Base-by-base conservation (phyloP, 1,284 basidiomycete species). In the Cutaneotrichosporon cavernicola region DNA sequence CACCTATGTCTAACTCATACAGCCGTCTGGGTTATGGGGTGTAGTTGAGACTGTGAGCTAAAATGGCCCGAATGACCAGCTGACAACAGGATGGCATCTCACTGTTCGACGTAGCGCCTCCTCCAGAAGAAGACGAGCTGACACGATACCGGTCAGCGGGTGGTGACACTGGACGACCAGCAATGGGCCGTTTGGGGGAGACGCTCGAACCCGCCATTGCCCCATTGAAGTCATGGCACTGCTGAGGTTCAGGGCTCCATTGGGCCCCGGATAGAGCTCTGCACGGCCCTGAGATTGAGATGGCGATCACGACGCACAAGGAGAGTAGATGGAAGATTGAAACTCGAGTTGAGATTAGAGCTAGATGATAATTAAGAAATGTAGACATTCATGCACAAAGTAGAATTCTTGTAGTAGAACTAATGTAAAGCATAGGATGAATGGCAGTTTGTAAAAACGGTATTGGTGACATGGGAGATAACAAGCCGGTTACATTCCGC, bases 31-130 rank as follows among this genome's bases (percentile, higher is more conserved):
- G 0, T 56, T 55, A 13, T 80, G 79, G 79, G 68, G 73, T 0
- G 73, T 80, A 7, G 74, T 79, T 31, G 78, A 80, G 58, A 80
- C 79, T 8, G 79, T 79, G 53, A 66, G 77, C 64, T 40, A 21
- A 46, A 2, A 22, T 2, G 18, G 0, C 32, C 13, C 26, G 26
- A 26, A 32, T 4, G 2, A 34, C 16, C 22, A 58, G 60, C 68
- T 69, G 62, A 68, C 66, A 56, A 26, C 50, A 79, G 76, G 73
- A 79, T 53, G 77, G 77, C 10, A 71, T 67, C 8, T 59, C 61
- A 7, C 65, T 79, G 30, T 65, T 70, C 31, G 70, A 77, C 38
- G 74, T 77, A 4, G 60, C 70, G 4, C 69, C 77, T 0, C 74
- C 74, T 7, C 72, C 72, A 1, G 56, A 65, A 21, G 73, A 73